These are phyloP conservation scores for Scheffersomyces titani DNA, from an alignment of 1,139 yeast genomes.

Conservation along the genomic window DNA sequence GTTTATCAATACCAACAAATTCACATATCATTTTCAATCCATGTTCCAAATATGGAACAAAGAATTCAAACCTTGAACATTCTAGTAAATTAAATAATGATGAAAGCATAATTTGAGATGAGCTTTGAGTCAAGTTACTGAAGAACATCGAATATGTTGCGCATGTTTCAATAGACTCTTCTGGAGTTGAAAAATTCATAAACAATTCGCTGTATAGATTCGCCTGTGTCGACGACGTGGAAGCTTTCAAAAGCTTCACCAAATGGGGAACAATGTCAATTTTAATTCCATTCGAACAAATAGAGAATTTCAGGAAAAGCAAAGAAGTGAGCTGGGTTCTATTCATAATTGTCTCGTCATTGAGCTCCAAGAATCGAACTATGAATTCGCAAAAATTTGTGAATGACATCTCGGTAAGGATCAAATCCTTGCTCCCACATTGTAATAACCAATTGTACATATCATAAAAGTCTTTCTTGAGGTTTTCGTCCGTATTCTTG, in stretches of 20 bases:
- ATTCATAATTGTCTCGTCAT: conserved; percentile 10
- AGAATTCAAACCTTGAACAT: conserved; percentile 31
- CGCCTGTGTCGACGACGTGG: conserved; percentile 18
- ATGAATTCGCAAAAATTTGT: conserved; percentile 21
- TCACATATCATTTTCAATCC: conserved; percentile 25
- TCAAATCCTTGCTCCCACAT: conserved; percentile 29
- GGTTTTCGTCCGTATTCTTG: conserved; percentile 12
- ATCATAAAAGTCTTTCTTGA: conserved; percentile 35
- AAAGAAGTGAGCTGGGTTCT: conserved; percentile 11
- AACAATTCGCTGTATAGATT: conserved; percentile 33
- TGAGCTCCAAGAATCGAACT: conserved; percentile 10
- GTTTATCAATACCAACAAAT: conserved; percentile 10
- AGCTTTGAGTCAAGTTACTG: conserved; percentile 26
- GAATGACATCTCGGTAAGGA: conserved; percentile 23
- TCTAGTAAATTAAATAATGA: conserved; percentile 46
- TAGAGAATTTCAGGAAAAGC: conserved; percentile 13
- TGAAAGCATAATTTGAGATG: conserved; percentile 29
- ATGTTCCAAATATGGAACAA: conserved; percentile 28
- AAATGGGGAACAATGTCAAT: conserved; percentile 11
- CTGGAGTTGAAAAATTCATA: conserved; percentile 33
- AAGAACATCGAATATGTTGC: conserved; percentile 42
- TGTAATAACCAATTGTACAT: conserved; percentile 33
- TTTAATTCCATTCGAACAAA: conserved; percentile 21
- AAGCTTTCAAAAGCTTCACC: conserved; percentile 3
- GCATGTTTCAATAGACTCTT: conserved; percentile 37